Percentiles rank a stretch among this genome's conserved stretches.
These are phyloP conservation scores for Schrenkiella parvula DNA, from an alignment of 345 rosid species.

Conservation along the genomic window DNA sequence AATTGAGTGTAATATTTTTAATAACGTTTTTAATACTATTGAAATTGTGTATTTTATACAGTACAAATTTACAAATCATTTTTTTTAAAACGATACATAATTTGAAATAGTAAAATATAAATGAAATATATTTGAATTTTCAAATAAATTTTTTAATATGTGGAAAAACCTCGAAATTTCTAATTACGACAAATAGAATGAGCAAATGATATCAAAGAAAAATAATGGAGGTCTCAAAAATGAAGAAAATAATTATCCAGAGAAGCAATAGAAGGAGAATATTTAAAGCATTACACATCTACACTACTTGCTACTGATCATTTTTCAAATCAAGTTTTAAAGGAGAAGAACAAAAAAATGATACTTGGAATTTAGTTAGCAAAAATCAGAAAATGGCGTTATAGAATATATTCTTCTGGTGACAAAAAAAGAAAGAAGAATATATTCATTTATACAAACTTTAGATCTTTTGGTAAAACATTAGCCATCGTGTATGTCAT, in stretches of 20 bases:
- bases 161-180: not conserved
- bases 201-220: not conserved
- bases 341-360: constrained; percentile 4
- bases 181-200: not conserved
- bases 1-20: too few relatives aligned
- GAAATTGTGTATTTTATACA: too few relatives aligned
- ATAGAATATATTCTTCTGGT: too few relatives aligned
- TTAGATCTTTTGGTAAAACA: not conserved
- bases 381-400: not conserved
- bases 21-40: too few relatives aligned
- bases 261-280: not conserved
- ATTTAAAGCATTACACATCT: not conserved
- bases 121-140: not conserved
- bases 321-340: not conserved
- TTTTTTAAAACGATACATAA: not conserved
- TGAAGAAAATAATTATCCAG: not conserved
- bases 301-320: not conserved
- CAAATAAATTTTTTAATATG: not conserved
- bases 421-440: too few relatives aligned
- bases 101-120: not conserved
- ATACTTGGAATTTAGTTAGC: not conserved
- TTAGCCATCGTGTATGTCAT: not conserved
- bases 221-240: not conserved
- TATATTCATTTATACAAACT: not conserved
- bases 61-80: not conserved